Evolutionary conservation across 2,329 filamentous ascomycete genomes (phyloP).

Genomic region (Hypoxylon sp.): DNA sequence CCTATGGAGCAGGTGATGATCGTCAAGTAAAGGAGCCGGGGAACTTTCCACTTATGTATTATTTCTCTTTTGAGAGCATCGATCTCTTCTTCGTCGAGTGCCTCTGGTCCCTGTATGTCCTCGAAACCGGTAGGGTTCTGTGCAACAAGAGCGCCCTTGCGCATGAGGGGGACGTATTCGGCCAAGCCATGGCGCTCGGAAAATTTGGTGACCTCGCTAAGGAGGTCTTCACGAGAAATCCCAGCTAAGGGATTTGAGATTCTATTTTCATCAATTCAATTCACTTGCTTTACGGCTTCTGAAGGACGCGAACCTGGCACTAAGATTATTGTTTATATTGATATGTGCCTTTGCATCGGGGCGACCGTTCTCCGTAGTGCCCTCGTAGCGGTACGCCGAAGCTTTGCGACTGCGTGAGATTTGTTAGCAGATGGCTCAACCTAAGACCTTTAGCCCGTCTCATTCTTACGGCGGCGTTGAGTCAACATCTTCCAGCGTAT

Average conservation of each 20-base stretch:
- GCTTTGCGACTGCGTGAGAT: conserved; percentile 22
- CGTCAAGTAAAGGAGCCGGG: conserved; percentile 73
- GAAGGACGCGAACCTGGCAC: conserved; percentile 60
- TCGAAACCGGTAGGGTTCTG: conserved; percentile 64
- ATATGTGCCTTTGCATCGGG: conserved; percentile 54
- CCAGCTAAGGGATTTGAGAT: conserved; percentile 71
- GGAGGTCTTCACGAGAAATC: conserved; percentile 64
- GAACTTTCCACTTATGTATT: conserved; percentile 77
- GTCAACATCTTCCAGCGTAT: conserved; percentile 25
- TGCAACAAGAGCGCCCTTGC: conserved; percentile 48
- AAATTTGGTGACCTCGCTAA: conserved; percentile 64
- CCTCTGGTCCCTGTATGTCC: conserved; percentile 54
- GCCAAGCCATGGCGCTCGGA: conserved; percentile 38
- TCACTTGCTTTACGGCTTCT: conserved; percentile 14
- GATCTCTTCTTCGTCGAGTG: conserved; percentile 70
- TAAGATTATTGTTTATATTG: conserved; percentile 63
- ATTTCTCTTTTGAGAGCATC: conserved; percentile 70
- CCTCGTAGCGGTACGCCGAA: conserved; percentile 45
- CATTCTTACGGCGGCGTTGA: conserved; percentile 28
- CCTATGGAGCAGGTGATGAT: conserved; percentile 63
- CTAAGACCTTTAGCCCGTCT: background rate
- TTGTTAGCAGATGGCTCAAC: conserved; percentile 13
- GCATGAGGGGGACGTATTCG: conserved; percentile 39
- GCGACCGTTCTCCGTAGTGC: conserved; percentile 57
- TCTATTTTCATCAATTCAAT: conserved; percentile 54